phyloP scores from a whole-genome alignment of 2,329 filamentous ascomycete genomes.

The Pseudopyrenochaeta lycopersici region DNA sequence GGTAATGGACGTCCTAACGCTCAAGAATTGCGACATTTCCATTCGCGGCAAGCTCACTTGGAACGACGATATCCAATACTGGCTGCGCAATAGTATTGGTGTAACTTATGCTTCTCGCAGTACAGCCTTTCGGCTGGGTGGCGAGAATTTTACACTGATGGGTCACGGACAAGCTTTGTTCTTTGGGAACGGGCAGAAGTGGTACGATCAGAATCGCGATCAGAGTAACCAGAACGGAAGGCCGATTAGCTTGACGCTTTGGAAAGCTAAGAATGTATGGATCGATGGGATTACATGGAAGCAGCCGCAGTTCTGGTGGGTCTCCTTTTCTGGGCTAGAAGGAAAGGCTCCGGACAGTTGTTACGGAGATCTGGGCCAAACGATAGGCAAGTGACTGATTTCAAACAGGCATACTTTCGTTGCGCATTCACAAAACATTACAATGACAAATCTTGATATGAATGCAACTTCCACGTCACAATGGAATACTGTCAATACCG shows the following conservation, averaged over 20 bases:
- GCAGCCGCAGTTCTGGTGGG: slow-evolving; percentile 60
- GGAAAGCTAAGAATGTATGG: slow-evolving; percentile 57
- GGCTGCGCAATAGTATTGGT: slow-evolving; percentile 28
- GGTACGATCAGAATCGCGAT: slow-evolving; percentile 53
- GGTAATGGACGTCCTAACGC: slow-evolving; percentile 36
- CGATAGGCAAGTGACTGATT: background rate
- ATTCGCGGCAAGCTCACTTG: slow-evolving; percentile 37
- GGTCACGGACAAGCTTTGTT: slow-evolving; percentile 38
- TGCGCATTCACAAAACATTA: slow-evolving; percentile 59
- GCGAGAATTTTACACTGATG: slow-evolving; percentile 30
- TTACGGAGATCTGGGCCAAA: too few species aligned
- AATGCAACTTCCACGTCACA: slow-evolving; percentile 57
- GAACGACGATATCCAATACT: slow-evolving; percentile 39
- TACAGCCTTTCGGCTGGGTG: slow-evolving; percentile 35
- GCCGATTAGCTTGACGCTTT: slow-evolving; percentile 57
- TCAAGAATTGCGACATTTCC: slow-evolving; percentile 38
- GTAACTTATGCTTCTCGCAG: slow-evolving; percentile 33
- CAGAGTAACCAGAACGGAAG: slow-evolving; percentile 55
- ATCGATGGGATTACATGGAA: slow-evolving; percentile 55
- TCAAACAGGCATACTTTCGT: slow-evolving; percentile 53
- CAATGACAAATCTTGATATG: slow-evolving; percentile 64
- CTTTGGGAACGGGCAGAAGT: slow-evolving; percentile 40
- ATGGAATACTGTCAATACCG: slow-evolving; percentile 60
- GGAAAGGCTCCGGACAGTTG: too few species aligned
- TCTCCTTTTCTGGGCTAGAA: too few species aligned